Evolutionary conservation across 192 early-diverging fungal species (phyloP).

Genomic region (Coemansia sp.): DNA sequence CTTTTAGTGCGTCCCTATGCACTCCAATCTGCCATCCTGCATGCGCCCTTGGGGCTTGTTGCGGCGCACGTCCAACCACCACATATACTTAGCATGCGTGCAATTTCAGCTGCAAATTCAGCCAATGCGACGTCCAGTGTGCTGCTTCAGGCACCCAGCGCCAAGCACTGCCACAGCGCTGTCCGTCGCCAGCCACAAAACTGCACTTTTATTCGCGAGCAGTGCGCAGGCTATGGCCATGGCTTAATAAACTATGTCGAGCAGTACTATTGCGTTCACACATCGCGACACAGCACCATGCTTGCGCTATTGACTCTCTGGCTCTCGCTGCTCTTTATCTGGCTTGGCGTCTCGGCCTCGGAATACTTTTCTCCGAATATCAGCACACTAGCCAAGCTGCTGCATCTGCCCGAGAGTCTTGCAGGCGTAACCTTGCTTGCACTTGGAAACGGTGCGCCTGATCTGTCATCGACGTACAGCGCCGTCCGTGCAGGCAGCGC

Average conservation of each 20-base stretch:
- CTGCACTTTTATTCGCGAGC: constrained; percentile 59
- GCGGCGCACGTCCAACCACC: neutral
- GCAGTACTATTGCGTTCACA: constrained; percentile 49
- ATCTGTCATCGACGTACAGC: constrained; percentile 86
- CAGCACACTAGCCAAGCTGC: constrained; percentile 65
- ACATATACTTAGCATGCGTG: neutral
- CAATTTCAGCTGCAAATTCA: neutral
- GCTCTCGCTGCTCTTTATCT: constrained; percentile 71
- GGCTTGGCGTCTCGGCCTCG: constrained; percentile 74
- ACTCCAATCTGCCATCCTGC: neutral
- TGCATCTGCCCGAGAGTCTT: constrained; percentile 82
- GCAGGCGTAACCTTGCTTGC: constrained; percentile 78
- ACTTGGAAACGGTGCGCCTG: constrained; percentile 88
- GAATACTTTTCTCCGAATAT: constrained; percentile 90
- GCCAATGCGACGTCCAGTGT: neutral
- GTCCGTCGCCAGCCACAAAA: constrained; percentile 55
- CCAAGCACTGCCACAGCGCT: constrained; percentile 28
- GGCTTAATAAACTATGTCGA: constrained; percentile 56
- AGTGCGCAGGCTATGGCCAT: constrained; percentile 62
- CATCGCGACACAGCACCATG: constrained; percentile 10
- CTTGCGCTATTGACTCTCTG: constrained; percentile 59
- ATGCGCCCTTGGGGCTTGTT: neutral
- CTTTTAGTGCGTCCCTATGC: constrained; percentile 13
- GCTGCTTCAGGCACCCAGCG: neutral
- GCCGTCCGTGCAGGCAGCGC: constrained; percentile 68